Evolutionary conservation across 768 basidiomycete genomes (phyloP), one percentile per base, ranked within the genome.

Genomic region (Amanita molliuscula): DNA sequence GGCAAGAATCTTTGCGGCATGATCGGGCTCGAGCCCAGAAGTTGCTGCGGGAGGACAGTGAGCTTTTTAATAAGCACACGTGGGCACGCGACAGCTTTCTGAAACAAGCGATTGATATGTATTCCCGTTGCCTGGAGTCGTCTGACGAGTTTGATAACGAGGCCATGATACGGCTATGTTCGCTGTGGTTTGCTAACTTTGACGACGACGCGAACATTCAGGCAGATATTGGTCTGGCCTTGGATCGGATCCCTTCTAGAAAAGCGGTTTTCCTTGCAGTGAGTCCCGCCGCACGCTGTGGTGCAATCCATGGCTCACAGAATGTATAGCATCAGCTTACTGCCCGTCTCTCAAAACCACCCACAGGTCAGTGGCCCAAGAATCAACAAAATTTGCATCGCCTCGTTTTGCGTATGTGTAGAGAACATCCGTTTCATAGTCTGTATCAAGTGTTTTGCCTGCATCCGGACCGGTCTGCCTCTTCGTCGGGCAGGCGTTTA

Each of bases 401-500:
- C 2, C 66, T 88, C 23, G 71, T 98, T 20, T 50, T 85, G 4
- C 75, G 81, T 20, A 87, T 99, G 76, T 88, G 88, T 58, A 65
- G 65, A 50, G 90, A 97, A 47, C 96, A 99, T 60, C 93, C 95
- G 0, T 98, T 90, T 67, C 96, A 99, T 61, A 85, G 79, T 56
- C 67, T 96, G 6, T 95, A 94, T 65, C 91, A 93, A 56, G 77
- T 98, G 2, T 88, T 83, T 62, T 88, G 88, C 48, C 67, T 95
- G 53, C 73, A 67, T 49, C 70, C 72, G 8, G 66, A 56, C 54
- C 56, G 55, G 51, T 55, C 51, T 11, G 35, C 49, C 13, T 10
- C 55, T 47, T 18, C 55, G 8, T 51, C 53, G 38, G 34, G 53
- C 4, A 67, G 74, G 53, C 70, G 82, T 48, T 66, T 71, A 43